Evolutionary conservation across 176 grass and related monocot species (phyloP).

Genomic region (Eleusine indica): DNA sequence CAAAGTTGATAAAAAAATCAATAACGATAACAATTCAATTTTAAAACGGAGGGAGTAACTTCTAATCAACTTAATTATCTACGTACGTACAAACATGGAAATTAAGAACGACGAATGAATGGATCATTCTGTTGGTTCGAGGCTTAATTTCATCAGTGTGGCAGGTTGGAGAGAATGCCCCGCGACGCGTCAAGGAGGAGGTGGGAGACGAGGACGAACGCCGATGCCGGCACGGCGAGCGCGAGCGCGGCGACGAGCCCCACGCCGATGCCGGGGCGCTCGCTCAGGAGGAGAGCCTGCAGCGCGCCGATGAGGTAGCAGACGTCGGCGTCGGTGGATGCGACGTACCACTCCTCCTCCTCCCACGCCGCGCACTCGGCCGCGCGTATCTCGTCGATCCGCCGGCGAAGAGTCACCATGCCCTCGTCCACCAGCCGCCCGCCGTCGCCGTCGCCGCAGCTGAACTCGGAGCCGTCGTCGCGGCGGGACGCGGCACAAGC

Average conservation of each 20-base stretch:
- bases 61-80: background rate
- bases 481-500: background rate
- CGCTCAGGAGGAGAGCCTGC: constrained; percentile 49
- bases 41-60: too few relatives aligned
- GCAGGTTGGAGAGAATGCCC: background rate
- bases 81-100: background rate
- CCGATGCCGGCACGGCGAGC: constrained; percentile 52
- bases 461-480: constrained; percentile 26
- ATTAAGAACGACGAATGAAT: background rate
- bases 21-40: too few relatives aligned
- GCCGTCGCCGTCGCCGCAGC: background rate
- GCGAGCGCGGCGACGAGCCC: constrained; percentile 35
- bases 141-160: background rate
- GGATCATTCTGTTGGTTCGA: background rate
- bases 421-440: constrained; percentile 42
- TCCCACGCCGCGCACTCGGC: constrained; percentile 58
- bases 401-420: constrained; percentile 50
- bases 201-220: constrained; percentile 1
- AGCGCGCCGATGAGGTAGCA: constrained; percentile 39
- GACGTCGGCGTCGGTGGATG: constrained; percentile 57
- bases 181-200: constrained; percentile 16
- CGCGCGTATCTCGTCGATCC: constrained; percentile 51
- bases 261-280: constrained; percentile 47
- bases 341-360: constrained; percentile 47
- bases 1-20: too few relatives aligned